These are phyloP conservation scores for Colletotrichum acutatum DNA, from an alignment of 2,329 filamentous ascomycete genomes.

Conservation along the genomic window DNA sequence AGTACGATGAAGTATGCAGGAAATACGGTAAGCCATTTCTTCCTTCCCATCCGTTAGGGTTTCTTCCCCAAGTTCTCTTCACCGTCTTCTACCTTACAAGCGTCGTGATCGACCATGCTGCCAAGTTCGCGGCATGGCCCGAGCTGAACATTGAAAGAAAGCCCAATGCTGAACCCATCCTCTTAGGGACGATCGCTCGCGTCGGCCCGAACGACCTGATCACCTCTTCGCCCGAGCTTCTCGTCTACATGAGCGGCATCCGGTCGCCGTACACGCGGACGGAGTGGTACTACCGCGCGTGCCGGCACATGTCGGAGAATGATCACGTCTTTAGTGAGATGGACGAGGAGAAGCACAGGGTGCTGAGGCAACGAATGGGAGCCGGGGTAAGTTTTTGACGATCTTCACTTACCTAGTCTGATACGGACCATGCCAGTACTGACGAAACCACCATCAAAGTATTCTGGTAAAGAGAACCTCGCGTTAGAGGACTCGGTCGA, in stretches of 20 bases:
- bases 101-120: background rate
- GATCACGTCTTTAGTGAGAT: slow-evolving; percentile 50
- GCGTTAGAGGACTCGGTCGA: slow-evolving; percentile 56
- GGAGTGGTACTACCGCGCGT: slow-evolving; percentile 47
- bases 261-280: slow-evolving; percentile 49
- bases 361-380: slow-evolving; percentile 54
- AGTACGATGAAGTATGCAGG: slow-evolving; percentile 24
- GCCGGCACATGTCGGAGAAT: slow-evolving; percentile 48
- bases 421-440: background rate
- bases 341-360: slow-evolving; percentile 47
- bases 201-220: slow-evolving; percentile 55
- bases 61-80: background rate
- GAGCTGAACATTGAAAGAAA: background rate
- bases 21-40: slow-evolving; percentile 17
- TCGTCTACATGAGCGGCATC: slow-evolving; percentile 45
- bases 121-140: background rate
- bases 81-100: too few relatives aligned
- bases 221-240: slow-evolving; percentile 50
- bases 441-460: slow-evolving; percentile 40
- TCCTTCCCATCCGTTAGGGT: background rate
- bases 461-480: slow-evolving; percentile 59
- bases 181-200: slow-evolving; percentile 48
- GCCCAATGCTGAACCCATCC: too few relatives aligned
- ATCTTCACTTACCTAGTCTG: background rate
- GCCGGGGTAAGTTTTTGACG: slow-evolving; percentile 41